These are phyloP conservation scores for Podila epigama DNA, from an alignment of 192 early-diverging fungal species.

Conservation along the genomic window DNA sequence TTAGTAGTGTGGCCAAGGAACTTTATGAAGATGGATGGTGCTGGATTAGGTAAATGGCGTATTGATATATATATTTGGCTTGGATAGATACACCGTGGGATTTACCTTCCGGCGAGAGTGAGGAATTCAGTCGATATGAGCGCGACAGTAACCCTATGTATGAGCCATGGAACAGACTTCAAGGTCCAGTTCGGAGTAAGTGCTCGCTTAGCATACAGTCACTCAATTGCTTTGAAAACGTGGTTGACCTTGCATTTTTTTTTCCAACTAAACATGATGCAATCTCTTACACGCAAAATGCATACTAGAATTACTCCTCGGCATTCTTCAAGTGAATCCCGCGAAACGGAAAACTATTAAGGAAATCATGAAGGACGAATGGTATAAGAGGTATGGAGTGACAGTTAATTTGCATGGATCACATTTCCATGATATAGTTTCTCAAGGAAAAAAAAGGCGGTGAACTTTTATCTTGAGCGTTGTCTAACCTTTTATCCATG, in stretches of 20 bases:
- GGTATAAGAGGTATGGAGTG: conserved; percentile 57
- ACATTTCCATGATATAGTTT: too few relatives aligned
- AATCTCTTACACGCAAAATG: too few relatives aligned
- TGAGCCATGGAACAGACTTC: conserved; percentile 61
- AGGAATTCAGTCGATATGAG: conserved; percentile 62
- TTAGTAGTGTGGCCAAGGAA: background rate
- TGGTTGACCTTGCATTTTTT: too few relatives aligned
- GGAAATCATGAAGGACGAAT: conserved; percentile 54
- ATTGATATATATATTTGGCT: background rate
- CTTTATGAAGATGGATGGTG: too few relatives aligned
- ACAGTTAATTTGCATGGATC: too few relatives aligned
- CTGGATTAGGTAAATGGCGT: too few relatives aligned
- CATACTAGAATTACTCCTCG: conserved; percentile 53
- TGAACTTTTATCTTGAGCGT: background rate
- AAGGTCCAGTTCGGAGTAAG: conserved; percentile 53
- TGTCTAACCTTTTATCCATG: background rate
- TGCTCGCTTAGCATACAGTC: background rate
- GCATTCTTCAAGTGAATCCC: conserved; percentile 59
- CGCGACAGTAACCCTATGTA: conserved; percentile 46
- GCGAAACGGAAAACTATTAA: conserved; percentile 51
- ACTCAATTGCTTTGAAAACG: background rate
- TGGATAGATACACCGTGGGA: conserved; percentile 72
- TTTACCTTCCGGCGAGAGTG: conserved; percentile 64
- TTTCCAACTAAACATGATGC: too few relatives aligned
- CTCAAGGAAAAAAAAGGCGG: too few relatives aligned